Evolutionary conservation across 495 filamentous ascomycete species (phyloP), one percentile per base, ranked within the genome.

Genomic region (Aspergillus ellipticus): DNA sequence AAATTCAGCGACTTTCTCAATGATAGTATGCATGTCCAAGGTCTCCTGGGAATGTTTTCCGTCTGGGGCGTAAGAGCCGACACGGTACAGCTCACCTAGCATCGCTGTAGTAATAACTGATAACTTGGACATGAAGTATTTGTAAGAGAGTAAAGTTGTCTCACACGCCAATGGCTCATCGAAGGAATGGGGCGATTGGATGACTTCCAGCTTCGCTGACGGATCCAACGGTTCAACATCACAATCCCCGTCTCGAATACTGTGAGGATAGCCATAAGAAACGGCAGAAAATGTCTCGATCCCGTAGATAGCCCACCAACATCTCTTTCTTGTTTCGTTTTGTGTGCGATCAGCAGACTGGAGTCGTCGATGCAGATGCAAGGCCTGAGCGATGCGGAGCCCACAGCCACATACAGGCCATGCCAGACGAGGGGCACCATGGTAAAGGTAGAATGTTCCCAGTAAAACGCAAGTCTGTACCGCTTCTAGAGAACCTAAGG

Each of bases 231-330:
- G 53, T 29, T 69, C 61, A 7, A 75, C 66, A 51, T 71, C 62
- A 16, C 70, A 75, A 55, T 73, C 72, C 13, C 52, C 56, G 54
- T 73, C 70, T 3, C 50, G 57, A 26, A 75, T 71, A 3, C 61
- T 53, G 16, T 67, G 65, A 9, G 72, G 72, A 41, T 68, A 66
- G 20, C 72, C 72, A 55, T 75, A 75, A 1, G 63, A 63, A 46
- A 71, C 69, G 2, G 69, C 66, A 41, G 66, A 73, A 49, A 75
- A 73, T 0, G 66, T 73, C 35, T 74, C 72, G 28, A 72, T 71
- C 15, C 70, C 71, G 42, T 74, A 75, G 16, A 73, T 71, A 17
- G 71, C 70, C 66, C 72, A 74, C 72, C 72, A 75, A 13, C 70
- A 67, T 6, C 69, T 61, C 41, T 74, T 75, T n/a, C 68, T 33